Conservation (phyloP, 805 yeast species). For the Cyberlindnera saturnus region DNA sequence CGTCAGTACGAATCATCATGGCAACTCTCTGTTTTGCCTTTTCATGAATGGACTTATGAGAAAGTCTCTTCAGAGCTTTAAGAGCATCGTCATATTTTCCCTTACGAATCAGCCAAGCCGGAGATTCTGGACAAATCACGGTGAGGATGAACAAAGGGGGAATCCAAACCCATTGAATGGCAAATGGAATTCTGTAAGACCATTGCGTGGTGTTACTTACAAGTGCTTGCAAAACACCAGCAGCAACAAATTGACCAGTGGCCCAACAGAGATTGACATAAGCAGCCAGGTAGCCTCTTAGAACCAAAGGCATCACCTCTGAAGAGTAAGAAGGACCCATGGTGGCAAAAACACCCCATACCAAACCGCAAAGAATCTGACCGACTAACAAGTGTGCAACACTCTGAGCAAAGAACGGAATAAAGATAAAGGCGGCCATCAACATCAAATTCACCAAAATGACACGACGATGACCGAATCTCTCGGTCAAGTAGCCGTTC, state of each 20-base stretch:
- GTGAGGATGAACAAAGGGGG: conserved; percentile 38
- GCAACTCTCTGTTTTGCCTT: conserved; percentile 15
- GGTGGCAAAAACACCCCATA: conserved; percentile 37
- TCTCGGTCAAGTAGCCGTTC: conserved; percentile 25
- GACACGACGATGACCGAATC: conserved; percentile 31
- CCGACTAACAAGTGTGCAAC: conserved; percentile 34
- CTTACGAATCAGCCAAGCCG: conserved; percentile 47
- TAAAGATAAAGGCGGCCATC: conserved; percentile 31
- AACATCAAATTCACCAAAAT: conserved; percentile 26
- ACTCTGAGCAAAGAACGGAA: conserved; percentile 35
- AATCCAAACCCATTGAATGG: conserved; percentile 58
- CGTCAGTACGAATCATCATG: conserved; percentile 15
- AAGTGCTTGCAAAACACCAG: conserved; percentile 43
- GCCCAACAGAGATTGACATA: conserved; percentile 35
- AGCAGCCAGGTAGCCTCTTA: conserved; percentile 36
- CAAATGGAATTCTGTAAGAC: conserved; percentile 51
- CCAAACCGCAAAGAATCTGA: conserved; percentile 35
- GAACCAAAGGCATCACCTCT: conserved; percentile 36
- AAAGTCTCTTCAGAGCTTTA: conserved; percentile 23
- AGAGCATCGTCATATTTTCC: conserved; percentile 38
- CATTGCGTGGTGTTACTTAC: conserved; percentile 20
- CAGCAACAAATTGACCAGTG: conserved; percentile 48
- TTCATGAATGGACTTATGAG: conserved; percentile 12
- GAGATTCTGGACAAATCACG: conserved; percentile 49
- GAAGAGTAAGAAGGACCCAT: conserved; percentile 35